Conservation (phyloP, 1,284 basidiomycete genomes). For the Boletus coffeatus region DNA sequence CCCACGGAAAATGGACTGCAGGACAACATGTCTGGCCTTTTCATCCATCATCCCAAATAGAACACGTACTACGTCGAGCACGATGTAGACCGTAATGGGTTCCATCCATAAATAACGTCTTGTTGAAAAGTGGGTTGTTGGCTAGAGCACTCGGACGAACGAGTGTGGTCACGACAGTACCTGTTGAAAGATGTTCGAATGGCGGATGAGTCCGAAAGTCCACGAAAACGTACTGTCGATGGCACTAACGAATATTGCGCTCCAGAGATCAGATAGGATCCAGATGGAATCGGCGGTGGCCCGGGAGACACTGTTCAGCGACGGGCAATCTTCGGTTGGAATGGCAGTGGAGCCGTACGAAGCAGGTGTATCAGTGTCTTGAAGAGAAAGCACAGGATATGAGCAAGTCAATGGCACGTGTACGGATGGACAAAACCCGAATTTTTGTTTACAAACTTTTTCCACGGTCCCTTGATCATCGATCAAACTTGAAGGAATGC, state of each 20-base stretch:
- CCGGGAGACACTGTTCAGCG: conserved; percentile 31
- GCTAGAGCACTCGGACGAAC: conserved; percentile 25
- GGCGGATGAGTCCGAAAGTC: not conserved
- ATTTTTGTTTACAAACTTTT: not conserved
- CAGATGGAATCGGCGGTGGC: conserved; percentile 55
- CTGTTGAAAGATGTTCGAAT: conserved; percentile 31
- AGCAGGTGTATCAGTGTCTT: not conserved
- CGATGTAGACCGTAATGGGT: conserved; percentile 34
- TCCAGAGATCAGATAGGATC: conserved; percentile 73
- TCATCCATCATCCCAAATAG: conserved; percentile 34
- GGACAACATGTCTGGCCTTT: conserved; percentile 32
- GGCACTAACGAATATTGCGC: conserved; percentile 74
- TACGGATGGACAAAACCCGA: too few relatives aligned
- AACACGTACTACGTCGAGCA: conserved; percentile 36
- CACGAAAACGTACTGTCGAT: conserved; percentile 55
- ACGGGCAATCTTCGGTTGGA: not conserved
- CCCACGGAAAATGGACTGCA: conserved; percentile 29
- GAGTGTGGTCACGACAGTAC: conserved; percentile 75
- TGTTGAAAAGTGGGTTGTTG: too few relatives aligned
- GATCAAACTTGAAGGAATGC: not conserved
- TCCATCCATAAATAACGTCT: conserved; percentile 20
- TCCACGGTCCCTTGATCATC: not conserved
- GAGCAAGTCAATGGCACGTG: too few relatives aligned
- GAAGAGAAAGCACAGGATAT: not conserved
- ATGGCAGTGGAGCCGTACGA: conserved; percentile 6